phyloP scores from a whole-genome alignment of 2,329 filamentous ascomycete genomes.

The Monilinia aucupariae region DNA sequence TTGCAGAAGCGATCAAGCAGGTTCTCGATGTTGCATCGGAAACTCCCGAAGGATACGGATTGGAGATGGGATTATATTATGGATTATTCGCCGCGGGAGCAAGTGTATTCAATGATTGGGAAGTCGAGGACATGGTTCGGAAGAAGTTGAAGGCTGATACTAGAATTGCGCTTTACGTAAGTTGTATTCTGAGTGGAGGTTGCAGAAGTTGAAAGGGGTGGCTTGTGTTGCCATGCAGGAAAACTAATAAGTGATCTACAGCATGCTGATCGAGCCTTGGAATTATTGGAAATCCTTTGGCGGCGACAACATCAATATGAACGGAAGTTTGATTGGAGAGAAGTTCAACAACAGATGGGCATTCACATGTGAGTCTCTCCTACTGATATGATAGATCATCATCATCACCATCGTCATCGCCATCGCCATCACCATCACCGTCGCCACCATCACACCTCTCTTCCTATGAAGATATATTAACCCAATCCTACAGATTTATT shows the following conservation, averaged over 20 bases:
- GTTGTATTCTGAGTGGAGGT: slow-evolving; percentile 10
- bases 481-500: slow-evolving; percentile 7
- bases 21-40: slow-evolving; percentile 32
- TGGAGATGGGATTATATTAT: slow-evolving; percentile 34
- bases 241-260: slow-evolving; percentile 18
- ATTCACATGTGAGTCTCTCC: slow-evolving; percentile 27
- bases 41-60: slow-evolving; percentile 32
- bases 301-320: slow-evolving; percentile 32
- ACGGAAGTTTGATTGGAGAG: slow-evolving; percentile 32
- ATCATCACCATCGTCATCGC: too few species aligned
- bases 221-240: background rate
- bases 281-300: slow-evolving; percentile 33
- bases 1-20: slow-evolving; percentile 27
- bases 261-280: slow-evolving; percentile 32
- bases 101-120: slow-evolving; percentile 29
- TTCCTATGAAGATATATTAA: slow-evolving; percentile 9
- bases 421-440: too few species aligned
- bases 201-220: background rate
- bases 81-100: slow-evolving; percentile 33
- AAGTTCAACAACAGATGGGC: slow-evolving; percentile 33
- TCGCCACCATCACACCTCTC: too few species aligned
- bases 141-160: slow-evolving; percentile 30
- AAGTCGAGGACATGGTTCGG: slow-evolving; percentile 29
- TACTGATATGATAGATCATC: background rate
- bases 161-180: slow-evolving; percentile 32